These are phyloP conservation scores for Nemania sp. DNA, from an alignment of 2,329 filamentous ascomycete species.

Conservation along the genomic window DNA sequence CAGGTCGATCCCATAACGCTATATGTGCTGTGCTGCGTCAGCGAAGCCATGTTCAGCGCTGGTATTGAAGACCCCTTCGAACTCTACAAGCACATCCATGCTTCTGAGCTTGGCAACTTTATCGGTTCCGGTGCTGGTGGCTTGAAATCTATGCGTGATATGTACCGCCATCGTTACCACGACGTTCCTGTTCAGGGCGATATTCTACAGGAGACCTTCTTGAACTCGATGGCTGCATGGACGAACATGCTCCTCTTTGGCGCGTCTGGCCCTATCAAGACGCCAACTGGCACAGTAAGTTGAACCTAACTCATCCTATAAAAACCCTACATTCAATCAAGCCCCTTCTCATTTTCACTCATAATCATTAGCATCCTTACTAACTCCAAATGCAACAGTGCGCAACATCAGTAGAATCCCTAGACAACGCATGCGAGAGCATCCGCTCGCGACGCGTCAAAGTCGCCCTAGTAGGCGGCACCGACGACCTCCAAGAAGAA, in stretches of 20 bases:
- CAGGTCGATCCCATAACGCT: constrained; percentile 96
- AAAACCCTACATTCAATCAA: too few species aligned
- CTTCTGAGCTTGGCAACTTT: constrained; percentile 97
- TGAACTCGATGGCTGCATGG: constrained; percentile 99
- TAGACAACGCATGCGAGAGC: constrained; percentile 97
- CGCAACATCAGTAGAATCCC: constrained; percentile 93
- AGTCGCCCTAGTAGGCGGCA: constrained; percentile 95
- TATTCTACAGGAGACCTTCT: constrained; percentile 98
- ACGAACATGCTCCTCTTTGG: constrained; percentile 98
- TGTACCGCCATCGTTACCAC: constrained; percentile 97
- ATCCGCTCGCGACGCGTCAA: constrained; percentile 97
- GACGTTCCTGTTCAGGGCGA: constrained; percentile 98
- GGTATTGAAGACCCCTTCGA: constrained; percentile 99
- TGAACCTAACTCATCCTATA: too few species aligned
- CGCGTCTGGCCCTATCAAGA: constrained; percentile 97
- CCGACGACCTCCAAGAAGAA: constrained; percentile 98
- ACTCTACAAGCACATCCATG: constrained; percentile 99
- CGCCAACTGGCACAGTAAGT: constrained; percentile 95
- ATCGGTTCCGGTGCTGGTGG: constrained; percentile 98
- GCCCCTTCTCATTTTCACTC: too few species aligned
- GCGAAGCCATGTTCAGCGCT: constrained; percentile 83
- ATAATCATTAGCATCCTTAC: too few species aligned
- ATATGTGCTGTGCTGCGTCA: constrained; percentile 90
- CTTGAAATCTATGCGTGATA: constrained; percentile 39
- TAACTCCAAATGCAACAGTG: too few species aligned